These are phyloP conservation scores for Starmerella floris DNA, from an alignment of 805 yeast genomes.

Conservation along the genomic window DNA sequence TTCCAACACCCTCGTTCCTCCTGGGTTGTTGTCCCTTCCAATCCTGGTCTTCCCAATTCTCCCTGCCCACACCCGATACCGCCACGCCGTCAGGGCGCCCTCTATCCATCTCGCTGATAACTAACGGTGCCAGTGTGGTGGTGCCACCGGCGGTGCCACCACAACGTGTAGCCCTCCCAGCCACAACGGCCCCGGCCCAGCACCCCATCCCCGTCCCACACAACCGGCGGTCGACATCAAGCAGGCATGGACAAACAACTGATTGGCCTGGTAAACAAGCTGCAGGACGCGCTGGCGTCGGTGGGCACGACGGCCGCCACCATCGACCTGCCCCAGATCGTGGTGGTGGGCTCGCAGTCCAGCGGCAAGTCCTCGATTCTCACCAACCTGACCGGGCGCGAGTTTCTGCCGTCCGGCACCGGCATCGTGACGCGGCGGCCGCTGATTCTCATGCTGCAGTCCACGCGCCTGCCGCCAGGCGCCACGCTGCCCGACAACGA, in stretches of 20 bases:
- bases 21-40: too few relatives aligned
- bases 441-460: conserved; percentile 62
- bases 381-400: conserved; percentile 84
- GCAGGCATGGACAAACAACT: conserved; percentile 55
- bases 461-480: conserved; percentile 30
- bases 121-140: too few relatives aligned
- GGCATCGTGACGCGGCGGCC: conserved; percentile 91
- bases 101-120: too few relatives aligned
- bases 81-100: too few relatives aligned
- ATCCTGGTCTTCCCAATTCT: too few relatives aligned
- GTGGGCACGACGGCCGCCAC: conserved; percentile 70
- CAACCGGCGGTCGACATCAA: too few relatives aligned
- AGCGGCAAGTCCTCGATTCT: conserved; percentile 80
- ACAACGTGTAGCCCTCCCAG: too few relatives aligned
- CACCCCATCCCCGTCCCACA: too few relatives aligned
- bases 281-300: conserved; percentile 83
- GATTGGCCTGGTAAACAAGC: conserved; percentile 74
- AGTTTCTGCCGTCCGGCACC: conserved; percentile 77
- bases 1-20: too few relatives aligned
- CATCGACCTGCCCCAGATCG: conserved; percentile 74
- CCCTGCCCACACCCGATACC: too few relatives aligned
- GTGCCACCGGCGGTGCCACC: too few relatives aligned
- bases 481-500: conserved; percentile 26
- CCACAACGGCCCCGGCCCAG: too few relatives aligned
- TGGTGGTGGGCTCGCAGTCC: conserved; percentile 85